These are phyloP conservation scores for Fusarium tupiense DNA, from an alignment of 2,329 filamentous ascomycete species.

Conservation along the genomic window DNA sequence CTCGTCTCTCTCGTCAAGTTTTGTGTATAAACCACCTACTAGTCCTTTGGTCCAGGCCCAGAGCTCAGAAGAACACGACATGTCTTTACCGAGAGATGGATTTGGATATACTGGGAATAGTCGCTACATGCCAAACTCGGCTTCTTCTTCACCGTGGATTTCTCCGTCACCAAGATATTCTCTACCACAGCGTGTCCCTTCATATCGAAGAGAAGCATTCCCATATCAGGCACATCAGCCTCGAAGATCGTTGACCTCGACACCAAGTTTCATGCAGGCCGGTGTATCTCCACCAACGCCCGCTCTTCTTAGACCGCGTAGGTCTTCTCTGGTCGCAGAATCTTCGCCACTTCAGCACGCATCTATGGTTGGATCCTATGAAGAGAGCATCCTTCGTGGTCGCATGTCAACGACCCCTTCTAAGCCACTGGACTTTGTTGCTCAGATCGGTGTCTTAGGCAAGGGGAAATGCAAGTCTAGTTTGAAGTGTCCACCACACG, in stretches of 20 bases:
- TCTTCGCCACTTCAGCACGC: slow-evolving; percentile 84
- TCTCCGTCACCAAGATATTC: slow-evolving; percentile 51
- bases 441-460: slow-evolving; percentile 93
- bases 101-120: slow-evolving; percentile 63
- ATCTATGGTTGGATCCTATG: slow-evolving; percentile 97
- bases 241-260: slow-evolving; percentile 76
- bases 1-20: slow-evolving; percentile 80
- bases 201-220: slow-evolving; percentile 67
- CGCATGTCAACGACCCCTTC: slow-evolving; percentile 98
- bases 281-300: slow-evolving; percentile 61
- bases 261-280: slow-evolving; percentile 53
- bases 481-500: slow-evolving; percentile 87
- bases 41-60: slow-evolving; percentile 91
- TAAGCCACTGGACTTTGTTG: slow-evolving; percentile 89
- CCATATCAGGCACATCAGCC: slow-evolving; percentile 84
- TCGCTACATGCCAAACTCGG: slow-evolving; percentile 78
- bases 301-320: slow-evolving; percentile 63
- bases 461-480: slow-evolving; percentile 88
- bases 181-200: slow-evolving; percentile 38
- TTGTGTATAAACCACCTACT: slow-evolving; percentile 87
- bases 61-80: slow-evolving; percentile 78
- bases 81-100: slow-evolving; percentile 63
- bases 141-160: slow-evolving; percentile 58
- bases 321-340: slow-evolving; percentile 79
- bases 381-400: slow-evolving; percentile 93